phyloP scores from a whole-genome alignment of 352 stramenopile genomes.

The Blastocystis sp. region DNA sequence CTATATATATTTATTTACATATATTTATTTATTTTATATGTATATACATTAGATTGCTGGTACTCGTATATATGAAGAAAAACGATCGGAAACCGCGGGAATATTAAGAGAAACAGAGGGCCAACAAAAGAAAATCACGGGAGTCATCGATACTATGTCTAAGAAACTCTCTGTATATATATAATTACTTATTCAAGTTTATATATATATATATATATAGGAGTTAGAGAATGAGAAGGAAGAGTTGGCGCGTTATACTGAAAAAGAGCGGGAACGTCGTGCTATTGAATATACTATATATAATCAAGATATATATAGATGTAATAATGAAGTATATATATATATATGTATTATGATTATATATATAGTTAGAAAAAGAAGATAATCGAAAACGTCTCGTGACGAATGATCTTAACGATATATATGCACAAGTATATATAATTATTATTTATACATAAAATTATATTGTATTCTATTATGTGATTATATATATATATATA shows the following conservation, averaged over 20 bases:
- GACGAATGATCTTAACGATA: conserved; percentile 9
- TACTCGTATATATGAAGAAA: conserved; percentile 95
- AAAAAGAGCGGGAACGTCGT: conserved; percentile 73
- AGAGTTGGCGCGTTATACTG: conserved; percentile 76
- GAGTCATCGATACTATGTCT: conserved; percentile 73
- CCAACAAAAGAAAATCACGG: conserved; percentile 79
- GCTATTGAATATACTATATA: conserved; percentile 69
- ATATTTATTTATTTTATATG: too few relatives aligned
- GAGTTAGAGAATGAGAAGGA: conserved; percentile 97
- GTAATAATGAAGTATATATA: conserved; percentile 58
- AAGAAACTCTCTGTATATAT: conserved; percentile 41
- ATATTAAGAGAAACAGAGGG: conserved; percentile 84
- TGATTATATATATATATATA: too few relatives aligned
- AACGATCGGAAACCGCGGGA: conserved; percentile 75
- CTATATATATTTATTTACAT: too few relatives aligned
- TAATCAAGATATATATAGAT: conserved; percentile 44
- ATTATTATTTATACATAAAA: too few relatives aligned
- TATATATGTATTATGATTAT: conserved; percentile 50
- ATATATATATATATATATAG: too few relatives aligned
- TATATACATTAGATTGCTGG: too few relatives aligned
- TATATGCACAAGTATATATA: conserved; percentile 25
- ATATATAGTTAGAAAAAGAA: conserved; percentile 50
- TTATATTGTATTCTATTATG: too few relatives aligned
- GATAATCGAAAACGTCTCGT: conserved; percentile 19
- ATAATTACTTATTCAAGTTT: conserved; percentile 9